Base-by-base conservation (phyloP, 2,329 filamentous ascomycete genomes). In the Colletotrichum sp. region DNA sequence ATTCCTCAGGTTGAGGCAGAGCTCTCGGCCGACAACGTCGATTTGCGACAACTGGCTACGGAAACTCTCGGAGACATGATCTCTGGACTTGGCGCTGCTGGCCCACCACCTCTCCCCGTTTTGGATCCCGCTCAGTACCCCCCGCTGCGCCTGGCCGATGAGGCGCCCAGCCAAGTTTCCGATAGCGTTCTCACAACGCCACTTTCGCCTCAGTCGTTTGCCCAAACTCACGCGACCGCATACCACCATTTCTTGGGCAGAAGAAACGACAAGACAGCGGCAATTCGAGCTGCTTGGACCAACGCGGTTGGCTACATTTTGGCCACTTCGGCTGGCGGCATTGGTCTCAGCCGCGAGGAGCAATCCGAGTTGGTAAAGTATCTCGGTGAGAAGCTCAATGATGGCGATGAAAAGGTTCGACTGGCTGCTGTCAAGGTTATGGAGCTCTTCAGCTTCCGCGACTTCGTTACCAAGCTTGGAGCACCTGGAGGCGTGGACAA, bases 11-110 rank as follows among this genome's bases (percentile, higher is more conserved):
- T 99, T 52, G 96, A 98, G 81, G 94, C 95, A 38, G 97, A 99
- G 85, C 87, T 99, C 68, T 94, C 94, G 5, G 96, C 96, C 0
- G 97, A 99, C 81, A 97, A 97, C 75, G 89, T 96, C 4, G 93
- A 97, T 79, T 87, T 99, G 71, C 94, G 97, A 69, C 90, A 95
- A 74, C 90, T 99, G 73, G 96, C 96, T 4, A 98, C 96, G 0
- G 95, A 98, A 84, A 98, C 97, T 0, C 91, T 99, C 52, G 97
- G 97, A 69, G 96, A 98, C 81, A 96, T 99, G 89, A 94, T 97
- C 30, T 94, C 96, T 55, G 96, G 96, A 7, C 97, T 98, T 82
- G 96, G 96, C 65, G 95, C 96, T 76, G 95, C 96, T 76, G 96
- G 96, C 1, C 94, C 95, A 71, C 95, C 96, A 18, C 91, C 94